Evolutionary conservation across 345 rosid genomes (phyloP).

Genomic region (Xanthoceras sorbifolium): DNA sequence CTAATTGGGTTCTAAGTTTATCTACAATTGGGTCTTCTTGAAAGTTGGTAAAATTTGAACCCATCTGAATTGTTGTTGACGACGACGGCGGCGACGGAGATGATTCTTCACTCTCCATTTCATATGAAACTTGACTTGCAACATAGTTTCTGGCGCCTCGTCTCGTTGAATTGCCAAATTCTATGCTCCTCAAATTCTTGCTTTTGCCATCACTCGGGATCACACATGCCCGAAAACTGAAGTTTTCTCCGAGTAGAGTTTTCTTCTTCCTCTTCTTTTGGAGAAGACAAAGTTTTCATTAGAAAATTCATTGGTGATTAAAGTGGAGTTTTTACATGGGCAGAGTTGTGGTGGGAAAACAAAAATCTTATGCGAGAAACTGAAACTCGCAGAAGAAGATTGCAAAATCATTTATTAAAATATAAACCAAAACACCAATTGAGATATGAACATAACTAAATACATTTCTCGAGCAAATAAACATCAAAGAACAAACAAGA

Average conservation of each 20-base stretch:
- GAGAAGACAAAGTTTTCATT: constrained; percentile 26
- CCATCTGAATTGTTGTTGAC: constrained; percentile 26
- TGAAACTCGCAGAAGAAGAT: constrained; percentile 42
- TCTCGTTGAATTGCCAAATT: too few species aligned
- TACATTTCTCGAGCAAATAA: too few species aligned
- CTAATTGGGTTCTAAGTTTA: constrained; percentile 87
- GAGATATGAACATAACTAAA: too few species aligned
- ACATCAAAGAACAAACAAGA: too few species aligned
- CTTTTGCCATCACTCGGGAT: constrained; percentile 30
- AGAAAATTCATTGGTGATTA: too few species aligned
- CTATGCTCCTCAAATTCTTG: constrained; percentile 33
- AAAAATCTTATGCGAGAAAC: constrained; percentile 19
- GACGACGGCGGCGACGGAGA: constrained; percentile 4
- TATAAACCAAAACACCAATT: constrained; percentile 18
- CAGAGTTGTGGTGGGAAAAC: constrained; percentile 27
- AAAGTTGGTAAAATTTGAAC: constrained; percentile 55
- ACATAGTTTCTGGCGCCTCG: constrained; percentile 39
- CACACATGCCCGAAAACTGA: constrained; percentile 43
- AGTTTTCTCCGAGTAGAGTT: constrained; percentile 17
- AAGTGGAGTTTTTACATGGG: constrained; percentile 48
- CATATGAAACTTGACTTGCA: constrained; percentile 47
- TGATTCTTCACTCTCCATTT: constrained; percentile 42
- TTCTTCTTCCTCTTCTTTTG: constrained; percentile 18
- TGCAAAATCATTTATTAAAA: constrained; percentile 54
- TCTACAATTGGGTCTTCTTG: constrained; percentile 84